Evolutionary conservation across 2,329 filamentous ascomycete genomes (phyloP).

Genomic region (Pestalotiopsis sp.): DNA sequence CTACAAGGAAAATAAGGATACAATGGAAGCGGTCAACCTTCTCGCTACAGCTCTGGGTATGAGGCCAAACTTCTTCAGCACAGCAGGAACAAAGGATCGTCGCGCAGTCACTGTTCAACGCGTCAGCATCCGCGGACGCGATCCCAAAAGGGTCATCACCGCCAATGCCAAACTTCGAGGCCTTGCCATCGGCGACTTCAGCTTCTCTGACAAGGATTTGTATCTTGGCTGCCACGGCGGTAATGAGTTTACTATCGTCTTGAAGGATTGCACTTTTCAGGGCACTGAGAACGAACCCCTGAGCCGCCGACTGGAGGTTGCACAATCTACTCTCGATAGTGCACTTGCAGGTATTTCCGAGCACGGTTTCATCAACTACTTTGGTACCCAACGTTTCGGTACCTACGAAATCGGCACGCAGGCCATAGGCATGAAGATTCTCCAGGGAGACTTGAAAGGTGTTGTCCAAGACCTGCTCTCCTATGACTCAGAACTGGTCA

Average conservation of each 20-base stretch:
- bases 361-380: slow-evolving; percentile 95
- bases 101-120: slow-evolving; percentile 85
- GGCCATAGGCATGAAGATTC: slow-evolving; percentile 79
- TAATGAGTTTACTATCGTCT: slow-evolving; percentile 90
- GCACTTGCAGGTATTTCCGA: slow-evolving; percentile 69
- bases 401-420: slow-evolving; percentile 87
- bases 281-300: slow-evolving; percentile 47
- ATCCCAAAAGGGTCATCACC: slow-evolving; percentile 61
- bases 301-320: slow-evolving; percentile 46
- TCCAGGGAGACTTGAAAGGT: slow-evolving; percentile 78
- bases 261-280: slow-evolving; percentile 78
- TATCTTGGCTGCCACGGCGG: slow-evolving; percentile 83
- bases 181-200: slow-evolving; percentile 77
- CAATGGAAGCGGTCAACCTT: slow-evolving; percentile 85
- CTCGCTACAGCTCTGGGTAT: slow-evolving; percentile 74
- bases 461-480: slow-evolving; percentile 78
- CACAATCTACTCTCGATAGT: slow-evolving; percentile 52
- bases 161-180: slow-evolving; percentile 65
- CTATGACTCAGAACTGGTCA: slow-evolving; percentile 66
- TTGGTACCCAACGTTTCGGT: slow-evolving; percentile 94
- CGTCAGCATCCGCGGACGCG: slow-evolving; percentile 63
- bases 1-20: slow-evolving; percentile 97
- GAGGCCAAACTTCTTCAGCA: slow-evolving; percentile 73
- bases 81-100: slow-evolving; percentile 87
- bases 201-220: slow-evolving; percentile 71